Evolutionary conservation across 2,329 filamentous ascomycete genomes (phyloP), one percentile per base, ranked within the genome.

Genomic region (Alternaria sp.): DNA sequence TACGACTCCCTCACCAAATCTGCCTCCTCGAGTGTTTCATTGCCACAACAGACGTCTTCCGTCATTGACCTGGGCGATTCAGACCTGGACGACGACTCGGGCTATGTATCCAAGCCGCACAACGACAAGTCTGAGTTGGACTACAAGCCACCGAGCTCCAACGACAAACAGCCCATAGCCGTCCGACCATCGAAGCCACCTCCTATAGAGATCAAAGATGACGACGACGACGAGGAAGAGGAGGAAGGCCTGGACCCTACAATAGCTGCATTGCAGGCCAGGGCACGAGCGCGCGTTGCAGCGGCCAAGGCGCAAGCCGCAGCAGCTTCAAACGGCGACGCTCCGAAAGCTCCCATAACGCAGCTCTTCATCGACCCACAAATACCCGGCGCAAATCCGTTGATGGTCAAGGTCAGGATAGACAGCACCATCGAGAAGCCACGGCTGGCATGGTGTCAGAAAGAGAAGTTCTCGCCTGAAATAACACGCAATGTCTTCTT

Each of bases 391-490:
- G 87, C 91, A 0, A 86, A 82, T 23, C 80, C 87, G 9, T 75
- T 93, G 28, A 82, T 92, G 41, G 85, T 92, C 55, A 89, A 86
- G 54, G 87, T 92, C 43, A 88, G 88, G 70, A 84, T 92, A 63
- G 87, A 87, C 33, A 91, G 92, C 73, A 84, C 86, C 3, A 82
- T 97, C 6, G 86, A 87, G 64, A 83, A 91, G 60, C 87, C 94
- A 6, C 87, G 90, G 45, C 77, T 87, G 41, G 87, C 87, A 12
- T 97, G 93, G 92, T 88, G 91, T 70, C 80, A 83, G 12, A 84
- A 85, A 58, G 90, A 94, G 74, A 78, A 77, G 2, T 85, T 88
- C 50, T 78, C 82, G 2, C 79, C 82, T 3, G 82, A 86, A 3
- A 76, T 85, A 23, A 79, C 84, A 3, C 81, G 85, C 5, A 82